These are phyloP conservation scores for Schwanniomyces pseudopolymorphus DNA, from an alignment of 805 yeast species.

Conservation along the genomic window DNA sequence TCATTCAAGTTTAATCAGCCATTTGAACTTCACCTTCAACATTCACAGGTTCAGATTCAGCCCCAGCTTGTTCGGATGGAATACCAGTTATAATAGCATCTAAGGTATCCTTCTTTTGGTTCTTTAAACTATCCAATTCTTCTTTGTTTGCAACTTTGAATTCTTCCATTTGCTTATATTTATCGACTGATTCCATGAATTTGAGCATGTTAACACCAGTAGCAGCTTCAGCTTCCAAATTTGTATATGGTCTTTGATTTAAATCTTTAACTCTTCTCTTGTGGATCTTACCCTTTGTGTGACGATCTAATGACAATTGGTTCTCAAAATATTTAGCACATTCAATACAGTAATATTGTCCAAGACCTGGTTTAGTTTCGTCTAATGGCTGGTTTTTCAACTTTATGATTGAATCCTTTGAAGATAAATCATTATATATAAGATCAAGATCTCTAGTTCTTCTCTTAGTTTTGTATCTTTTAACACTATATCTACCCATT, in stretches of 20 bases:
- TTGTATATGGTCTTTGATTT: constrained; percentile 78
- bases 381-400: constrained; percentile 82
- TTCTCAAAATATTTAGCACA: constrained; percentile 92
- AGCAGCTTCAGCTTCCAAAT: constrained; percentile 88
- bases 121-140: constrained; percentile 33
- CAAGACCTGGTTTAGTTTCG: constrained; percentile 90
- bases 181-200: constrained; percentile 63
- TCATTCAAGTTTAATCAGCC: constrained; percentile 12
- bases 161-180: constrained; percentile 48
- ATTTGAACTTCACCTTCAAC: constrained; percentile 15
- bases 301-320: constrained; percentile 68
- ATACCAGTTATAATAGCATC: constrained; percentile 36
- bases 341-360: constrained; percentile 90
- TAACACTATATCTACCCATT: constrained; percentile 88
- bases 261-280: constrained; percentile 81
- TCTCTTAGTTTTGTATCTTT: constrained; percentile 86
- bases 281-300: constrained; percentile 75
- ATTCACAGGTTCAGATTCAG: constrained; percentile 7
- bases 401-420: constrained; percentile 59
- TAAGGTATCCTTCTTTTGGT: constrained; percentile 38
- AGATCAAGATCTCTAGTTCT: constrained; percentile 82
- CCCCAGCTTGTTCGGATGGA: constrained; percentile 20
- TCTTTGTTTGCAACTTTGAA: constrained; percentile 44
- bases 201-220: constrained; percentile 72
- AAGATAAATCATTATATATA: constrained; percentile 71